phyloP scores from a whole-genome alignment of 2,329 filamentous ascomycete species.

The Sporothrix euskadiensis region DNA sequence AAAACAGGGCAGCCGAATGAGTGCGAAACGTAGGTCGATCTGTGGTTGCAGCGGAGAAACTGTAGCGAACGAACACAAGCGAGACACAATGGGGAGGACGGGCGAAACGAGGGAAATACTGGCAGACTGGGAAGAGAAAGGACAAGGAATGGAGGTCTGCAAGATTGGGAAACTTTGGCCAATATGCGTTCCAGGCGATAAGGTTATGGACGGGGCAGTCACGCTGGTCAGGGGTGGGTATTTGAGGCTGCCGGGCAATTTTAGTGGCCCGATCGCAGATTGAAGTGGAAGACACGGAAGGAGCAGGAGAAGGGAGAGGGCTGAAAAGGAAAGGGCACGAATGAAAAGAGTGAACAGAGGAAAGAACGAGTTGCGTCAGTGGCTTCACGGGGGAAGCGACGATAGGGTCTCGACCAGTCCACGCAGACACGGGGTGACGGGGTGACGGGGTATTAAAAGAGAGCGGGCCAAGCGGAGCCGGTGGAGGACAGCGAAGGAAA shows the following conservation, averaged over 20 bases:
- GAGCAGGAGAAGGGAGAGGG: neutral
- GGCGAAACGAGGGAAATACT: neutral
- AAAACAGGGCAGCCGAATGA: neutral
- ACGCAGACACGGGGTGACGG: neutral
- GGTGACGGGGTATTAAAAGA: conserved; percentile 5
- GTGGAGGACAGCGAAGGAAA: neutral
- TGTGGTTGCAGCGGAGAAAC: neutral
- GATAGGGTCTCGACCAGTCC: conserved; percentile 17
- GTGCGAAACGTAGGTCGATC: neutral
- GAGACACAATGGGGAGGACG: neutral
- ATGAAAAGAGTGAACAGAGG: neutral
- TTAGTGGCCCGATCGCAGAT: neutral
- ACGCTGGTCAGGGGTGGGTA: neutral
- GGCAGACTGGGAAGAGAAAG: neutral
- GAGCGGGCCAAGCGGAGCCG: neutral
- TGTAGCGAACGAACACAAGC: neutral
- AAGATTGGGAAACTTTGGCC: neutral
- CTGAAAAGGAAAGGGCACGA: neutral
- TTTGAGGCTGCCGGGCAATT: neutral
- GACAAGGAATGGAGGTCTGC: conserved; percentile 11
- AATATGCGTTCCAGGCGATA: conserved; percentile 18
- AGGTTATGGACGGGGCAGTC: neutral
- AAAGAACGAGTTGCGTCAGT: conserved; percentile 11
- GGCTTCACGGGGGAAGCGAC: conserved; percentile 15
- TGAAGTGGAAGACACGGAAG: neutral